These are phyloP conservation scores for Pleurotus citrinopileatus DNA, from an alignment of 768 basidiomycete species.

Conservation along the genomic window DNA sequence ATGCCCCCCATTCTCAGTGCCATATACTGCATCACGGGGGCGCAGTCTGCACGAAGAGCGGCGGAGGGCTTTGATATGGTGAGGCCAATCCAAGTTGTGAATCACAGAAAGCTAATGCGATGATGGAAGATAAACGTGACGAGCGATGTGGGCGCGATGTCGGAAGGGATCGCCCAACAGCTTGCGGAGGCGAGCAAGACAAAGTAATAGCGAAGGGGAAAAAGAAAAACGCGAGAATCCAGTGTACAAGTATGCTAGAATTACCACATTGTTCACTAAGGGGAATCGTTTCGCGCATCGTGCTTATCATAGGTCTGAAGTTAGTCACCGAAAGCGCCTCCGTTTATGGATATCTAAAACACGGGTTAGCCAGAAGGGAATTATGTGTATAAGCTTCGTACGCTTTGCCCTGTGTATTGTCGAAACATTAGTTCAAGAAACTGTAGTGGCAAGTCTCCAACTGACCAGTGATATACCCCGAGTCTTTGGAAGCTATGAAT, in stretches of 20 bases:
- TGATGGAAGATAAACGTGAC: constrained; percentile 45
- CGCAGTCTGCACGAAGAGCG: constrained; percentile 40
- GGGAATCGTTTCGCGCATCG: too few relatives aligned
- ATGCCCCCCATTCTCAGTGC: constrained; percentile 29
- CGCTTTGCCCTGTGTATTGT: not conserved
- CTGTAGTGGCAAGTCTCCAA: not conserved
- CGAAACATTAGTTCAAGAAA: not conserved
- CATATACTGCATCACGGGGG: constrained; percentile 45
- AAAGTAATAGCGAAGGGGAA: not conserved
- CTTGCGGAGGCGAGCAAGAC: constrained; percentile 18
- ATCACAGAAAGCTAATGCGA: not conserved
- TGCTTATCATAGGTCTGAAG: too few relatives aligned
- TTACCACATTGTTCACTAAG: too few relatives aligned
- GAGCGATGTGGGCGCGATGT: constrained; percentile 41
- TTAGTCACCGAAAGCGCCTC: not conserved
- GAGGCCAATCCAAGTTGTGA: constrained; percentile 3
- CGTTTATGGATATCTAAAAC: not conserved
- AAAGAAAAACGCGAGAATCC: not conserved
- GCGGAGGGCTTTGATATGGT: constrained; percentile 54
- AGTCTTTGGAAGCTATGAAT: constrained; percentile 33
- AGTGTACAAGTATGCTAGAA: too few relatives aligned
- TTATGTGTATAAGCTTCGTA: not conserved
- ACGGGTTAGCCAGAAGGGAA: not conserved
- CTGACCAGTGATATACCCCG: constrained; percentile 30
- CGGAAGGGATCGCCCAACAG: constrained; percentile 29